Base-by-base conservation (phyloP, 495 filamentous ascomycete genomes). In the Apodospora peruviana region DNA sequence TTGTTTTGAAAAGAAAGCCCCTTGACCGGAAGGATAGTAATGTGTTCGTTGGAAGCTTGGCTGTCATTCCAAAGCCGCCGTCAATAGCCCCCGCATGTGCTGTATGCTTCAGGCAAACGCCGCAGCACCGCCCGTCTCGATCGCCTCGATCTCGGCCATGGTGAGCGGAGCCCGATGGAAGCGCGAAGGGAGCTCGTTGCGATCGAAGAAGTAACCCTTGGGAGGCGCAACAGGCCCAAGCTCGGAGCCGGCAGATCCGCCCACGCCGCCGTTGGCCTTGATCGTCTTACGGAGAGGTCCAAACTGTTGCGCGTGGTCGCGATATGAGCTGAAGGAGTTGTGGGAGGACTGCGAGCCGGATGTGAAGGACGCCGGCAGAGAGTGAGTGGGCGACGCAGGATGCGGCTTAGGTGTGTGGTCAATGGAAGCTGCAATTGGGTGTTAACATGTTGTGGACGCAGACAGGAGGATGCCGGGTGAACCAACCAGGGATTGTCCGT, bases 261-360 rank as follows among this genome's bases (percentile, higher is more conserved):
- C 89, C 38, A 93, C 78, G 54, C 71, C 72, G 42, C 74, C 75
- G 38, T 67, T 67, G 35, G 63, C 61, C 63, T 58, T 55, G 62
- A 75, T 68, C 56, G 71, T 73, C 56, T 79, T 76, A 53, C 77
- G 77, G 40, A 97, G 82, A 9, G 93, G 93, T 18, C 93, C 93
- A 67, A 96, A 91, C 65, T 96, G 91, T 68, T 90, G 86, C 21
- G 91, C 94, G 69, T 89, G 88, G 64, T 84, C 80, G 59, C 93
- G 85, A 80, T 98, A 98, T 57, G 82, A 73, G 51, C 88, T 89
- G 76, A 98, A 98, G 38, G 86, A 86, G 4, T 77, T 57, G 59
- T 89, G 87, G 39, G 86, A 82, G 40, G n/a, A n/a, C n/a, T 59
- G 42, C 38, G 61, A 55, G 52, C 58, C 62, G 50, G 67, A 69